Percentiles rank a stretch among this genome's conserved stretches.
Conservation (phyloP, 768 basidiomycete genomes). For the Phaeolepiota aurea region DNA sequence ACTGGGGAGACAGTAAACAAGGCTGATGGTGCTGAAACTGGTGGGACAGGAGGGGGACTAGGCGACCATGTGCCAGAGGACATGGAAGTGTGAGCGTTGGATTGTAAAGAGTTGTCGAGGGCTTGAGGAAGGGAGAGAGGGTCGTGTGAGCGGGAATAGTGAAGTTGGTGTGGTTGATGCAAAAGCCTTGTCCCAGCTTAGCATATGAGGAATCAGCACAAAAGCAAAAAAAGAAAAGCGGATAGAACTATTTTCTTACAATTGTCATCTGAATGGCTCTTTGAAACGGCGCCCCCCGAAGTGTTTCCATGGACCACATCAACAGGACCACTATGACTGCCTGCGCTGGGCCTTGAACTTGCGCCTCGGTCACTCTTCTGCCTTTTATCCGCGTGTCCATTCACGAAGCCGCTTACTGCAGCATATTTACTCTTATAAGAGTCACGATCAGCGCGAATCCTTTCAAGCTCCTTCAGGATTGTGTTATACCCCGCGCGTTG, state of each 20-base stretch:
- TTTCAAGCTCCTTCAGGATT: constrained; percentile 78
- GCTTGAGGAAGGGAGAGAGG: constrained; percentile 21
- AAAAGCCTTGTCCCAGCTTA: constrained; percentile 20
- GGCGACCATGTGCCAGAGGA: constrained; percentile 5
- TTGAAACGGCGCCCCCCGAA: constrained; percentile 14
- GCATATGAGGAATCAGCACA: constrained; percentile 7
- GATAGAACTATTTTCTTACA: constrained; percentile 16
- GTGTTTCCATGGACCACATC: constrained; percentile 5
- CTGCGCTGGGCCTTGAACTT: constrained; percentile 21
- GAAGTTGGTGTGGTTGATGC: constrained; percentile 20
- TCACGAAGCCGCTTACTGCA: constrained; percentile 15
- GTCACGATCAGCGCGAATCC: constrained; percentile 77
- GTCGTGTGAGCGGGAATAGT: constrained; percentile 33
- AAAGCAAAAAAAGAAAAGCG: constrained; percentile 4
- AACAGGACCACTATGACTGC: constrained; percentile 11
- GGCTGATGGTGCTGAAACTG: constrained; percentile 13
- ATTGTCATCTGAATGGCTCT: constrained; percentile 31
- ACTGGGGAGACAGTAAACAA: constrained; percentile 15
- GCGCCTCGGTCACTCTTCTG: constrained; percentile 19
- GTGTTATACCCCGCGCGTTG: constrained; percentile 76
- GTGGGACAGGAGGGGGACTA: constrained; percentile 12
- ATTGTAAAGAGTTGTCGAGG: constrained; percentile 15
- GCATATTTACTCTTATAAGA: constrained; percentile 44
- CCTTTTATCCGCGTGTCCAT: constrained; percentile 17
- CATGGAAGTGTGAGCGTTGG: constrained; percentile 10